These are phyloP conservation scores for Chlamydomonas asymmetrica DNA, from an alignment of 139 green algal species.

Conservation along the genomic window DNA sequence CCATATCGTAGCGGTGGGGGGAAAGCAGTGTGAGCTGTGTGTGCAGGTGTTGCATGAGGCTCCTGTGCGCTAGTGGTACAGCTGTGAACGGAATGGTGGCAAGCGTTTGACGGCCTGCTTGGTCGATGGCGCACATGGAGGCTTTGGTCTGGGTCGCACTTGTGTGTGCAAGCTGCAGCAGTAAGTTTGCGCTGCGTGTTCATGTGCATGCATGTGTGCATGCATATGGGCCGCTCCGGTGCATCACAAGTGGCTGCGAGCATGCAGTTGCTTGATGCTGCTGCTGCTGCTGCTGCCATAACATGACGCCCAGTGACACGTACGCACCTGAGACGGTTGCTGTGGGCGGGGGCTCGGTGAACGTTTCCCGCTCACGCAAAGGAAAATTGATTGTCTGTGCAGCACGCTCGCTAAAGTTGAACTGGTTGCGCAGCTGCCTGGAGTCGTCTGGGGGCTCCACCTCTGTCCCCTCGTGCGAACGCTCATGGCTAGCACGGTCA, in stretches of 20 bases:
- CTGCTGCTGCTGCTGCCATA: neutral
- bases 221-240: neutral
- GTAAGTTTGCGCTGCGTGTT: neutral
- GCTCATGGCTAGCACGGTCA: slow-evolving; percentile 39
- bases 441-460: slow-evolving; percentile 61
- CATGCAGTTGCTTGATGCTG: too few relatives aligned
- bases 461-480: slow-evolving; percentile 40
- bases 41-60: too few relatives aligned
- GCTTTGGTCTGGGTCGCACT: too few relatives aligned
- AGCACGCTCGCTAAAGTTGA: slow-evolving; percentile 89
- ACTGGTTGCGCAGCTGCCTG: slow-evolving; percentile 85
- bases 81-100: too few relatives aligned
- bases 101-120: too few relatives aligned
- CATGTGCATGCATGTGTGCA: neutral
- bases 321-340: slow-evolving; percentile 47
- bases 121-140: too few relatives aligned
- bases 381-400: slow-evolving; percentile 71
- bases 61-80: too few relatives aligned
- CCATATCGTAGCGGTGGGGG: too few relatives aligned
- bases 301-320: neutral
- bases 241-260: too few relatives aligned
- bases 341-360: slow-evolving; percentile 80
- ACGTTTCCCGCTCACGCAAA: slow-evolving; percentile 64
- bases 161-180: too few relatives aligned
- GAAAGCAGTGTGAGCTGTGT: too few relatives aligned